Base-by-base conservation (phyloP, 345 rosid genomes). In the Laguncularia racemosa region DNA sequence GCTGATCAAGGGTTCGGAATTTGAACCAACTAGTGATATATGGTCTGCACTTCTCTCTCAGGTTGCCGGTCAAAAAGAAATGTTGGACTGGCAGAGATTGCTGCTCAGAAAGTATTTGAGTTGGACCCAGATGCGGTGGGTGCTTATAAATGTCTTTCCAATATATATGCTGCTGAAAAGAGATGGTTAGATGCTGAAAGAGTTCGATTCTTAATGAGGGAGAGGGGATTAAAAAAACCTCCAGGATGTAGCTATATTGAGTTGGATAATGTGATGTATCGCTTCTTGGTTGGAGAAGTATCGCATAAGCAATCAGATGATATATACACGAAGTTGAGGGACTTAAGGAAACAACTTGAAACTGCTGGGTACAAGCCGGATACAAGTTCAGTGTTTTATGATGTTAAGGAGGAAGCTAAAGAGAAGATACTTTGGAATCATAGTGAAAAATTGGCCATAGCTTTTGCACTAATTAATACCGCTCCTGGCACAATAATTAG, bases 1-100 rank as follows among this genome's bases (percentile, higher is more conserved):
- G n/a, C 52, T 69, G 49, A 65, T 62, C 6, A 44, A 18, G 54
- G 47, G n/a, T 9, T 44, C 54, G 55, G 47, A 53, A 50, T 43
- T 57, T 50, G 59, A 61, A 20, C 61, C 63, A 56, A 59, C 59
- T 0, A 44, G 52, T 64, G 69, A 63, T 48, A 56, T 44, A 47
- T 67, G 66, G 76, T 28, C 69, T 44, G 66, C 76, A 23, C 66
- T 67, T 14, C 72, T 59, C n/a, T n/a, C 52, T 59, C 60, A 49
- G 66, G 61, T 57, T 65, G 73, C 52, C 40, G 66, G 54, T 20
- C 46, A 17, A 63, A 73, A 40, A 52, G 23, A 21, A 73, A 73
- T 73, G 50, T 51, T 28, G 57, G 60, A 57, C 54, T 64, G 28
- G 73, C 67, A 49, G 65, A 73, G 48, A 66, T 61, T 57, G 17